A percentile compares a stretch with the other conserved stretches of the same genome.
These are phyloP conservation scores for Aspergillus campestris DNA, from an alignment of 495 filamentous ascomycete species.

Conservation along the genomic window DNA sequence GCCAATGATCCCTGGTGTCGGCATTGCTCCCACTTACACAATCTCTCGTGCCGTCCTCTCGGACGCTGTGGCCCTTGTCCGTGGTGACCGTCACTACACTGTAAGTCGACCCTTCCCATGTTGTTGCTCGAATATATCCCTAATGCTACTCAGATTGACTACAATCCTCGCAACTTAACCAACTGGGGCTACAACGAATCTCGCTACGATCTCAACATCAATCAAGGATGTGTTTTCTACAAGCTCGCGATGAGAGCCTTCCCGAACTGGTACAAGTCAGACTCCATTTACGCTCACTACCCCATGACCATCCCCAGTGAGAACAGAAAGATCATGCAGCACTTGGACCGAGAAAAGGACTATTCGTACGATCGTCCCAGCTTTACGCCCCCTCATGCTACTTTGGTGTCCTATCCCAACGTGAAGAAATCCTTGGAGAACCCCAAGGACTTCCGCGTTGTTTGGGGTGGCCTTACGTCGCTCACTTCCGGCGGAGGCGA, in stretches of 20 bases:
- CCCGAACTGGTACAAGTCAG: conserved; percentile 67
- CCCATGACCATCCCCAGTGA: conserved; percentile 74
- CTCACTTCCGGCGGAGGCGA: conserved; percentile 48
- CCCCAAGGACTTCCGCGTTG: conserved; percentile 52
- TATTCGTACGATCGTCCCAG: conserved; percentile 63
- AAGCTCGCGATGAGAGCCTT: conserved; percentile 74
- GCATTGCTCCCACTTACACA: conserved; percentile 51
- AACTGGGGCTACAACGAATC: conserved; percentile 70
- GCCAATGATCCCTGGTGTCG: conserved; percentile 46
- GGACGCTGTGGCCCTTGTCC: conserved; percentile 47
- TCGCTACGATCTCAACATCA: conserved; percentile 62
- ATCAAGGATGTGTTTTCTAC: conserved; percentile 79
- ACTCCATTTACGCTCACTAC: conserved; percentile 83
- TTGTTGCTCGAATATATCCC: conserved; percentile 5
- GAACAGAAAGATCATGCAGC: conserved; percentile 63
- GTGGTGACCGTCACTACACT: conserved; percentile 46
- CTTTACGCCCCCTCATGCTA: conserved; percentile 40
- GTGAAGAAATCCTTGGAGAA: conserved; percentile 56
- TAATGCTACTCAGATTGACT: conserved; percentile 36
- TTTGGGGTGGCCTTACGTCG: conserved; percentile 51
- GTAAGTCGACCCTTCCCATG: conserved; percentile 14
- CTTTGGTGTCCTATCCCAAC: conserved; percentile 52
- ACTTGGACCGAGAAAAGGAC: conserved; percentile 59
- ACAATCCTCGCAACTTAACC: conserved; percentile 69
- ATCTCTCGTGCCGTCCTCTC: conserved; percentile 46